Conservation (phyloP, 768 basidiomycete species). For the Leccinum aurantiacum region DNA sequence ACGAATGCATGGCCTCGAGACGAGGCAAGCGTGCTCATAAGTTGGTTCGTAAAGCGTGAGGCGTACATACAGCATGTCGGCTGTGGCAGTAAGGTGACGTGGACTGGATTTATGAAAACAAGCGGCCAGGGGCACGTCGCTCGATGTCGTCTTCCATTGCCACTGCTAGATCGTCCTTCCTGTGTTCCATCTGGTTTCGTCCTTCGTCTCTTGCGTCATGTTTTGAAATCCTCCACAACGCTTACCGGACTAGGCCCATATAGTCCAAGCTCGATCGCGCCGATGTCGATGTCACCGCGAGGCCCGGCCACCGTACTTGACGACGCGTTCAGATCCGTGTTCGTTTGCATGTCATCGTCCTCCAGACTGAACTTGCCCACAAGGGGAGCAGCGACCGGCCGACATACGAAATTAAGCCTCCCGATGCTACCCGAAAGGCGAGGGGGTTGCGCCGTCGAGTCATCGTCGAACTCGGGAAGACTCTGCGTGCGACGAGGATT, state of each 20-base stretch:
- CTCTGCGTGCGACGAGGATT: background rate
- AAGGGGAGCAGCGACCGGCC: background rate
- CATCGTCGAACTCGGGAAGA: background rate
- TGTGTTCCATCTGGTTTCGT: background rate
- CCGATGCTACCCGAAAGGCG: background rate
- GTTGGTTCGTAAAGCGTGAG: background rate
- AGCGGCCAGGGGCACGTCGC: background rate
- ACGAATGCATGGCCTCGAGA: conserved; percentile 3
- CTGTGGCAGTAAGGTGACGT: background rate
- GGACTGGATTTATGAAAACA: background rate
- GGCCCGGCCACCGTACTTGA: conserved; percentile 13
- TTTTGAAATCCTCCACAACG: conserved; percentile 3
- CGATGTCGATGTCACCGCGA: background rate
- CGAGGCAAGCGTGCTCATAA: conserved; percentile 1
- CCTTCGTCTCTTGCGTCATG: background rate
- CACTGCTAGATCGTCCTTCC: background rate
- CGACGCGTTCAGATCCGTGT: conserved; percentile 7
- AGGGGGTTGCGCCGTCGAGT: background rate
- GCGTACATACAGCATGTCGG: background rate
- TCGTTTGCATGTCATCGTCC: background rate
- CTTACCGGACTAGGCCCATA: conserved; percentile 6
- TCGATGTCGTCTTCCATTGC: background rate
- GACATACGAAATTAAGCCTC: conserved; percentile 13
- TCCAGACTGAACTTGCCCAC: background rate
- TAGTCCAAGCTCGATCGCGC: conserved; percentile 16